These are phyloP conservation scores for Eremothecium gossypii DNA, from an alignment of 1,139 yeast genomes.

Conservation along the genomic window DNA sequence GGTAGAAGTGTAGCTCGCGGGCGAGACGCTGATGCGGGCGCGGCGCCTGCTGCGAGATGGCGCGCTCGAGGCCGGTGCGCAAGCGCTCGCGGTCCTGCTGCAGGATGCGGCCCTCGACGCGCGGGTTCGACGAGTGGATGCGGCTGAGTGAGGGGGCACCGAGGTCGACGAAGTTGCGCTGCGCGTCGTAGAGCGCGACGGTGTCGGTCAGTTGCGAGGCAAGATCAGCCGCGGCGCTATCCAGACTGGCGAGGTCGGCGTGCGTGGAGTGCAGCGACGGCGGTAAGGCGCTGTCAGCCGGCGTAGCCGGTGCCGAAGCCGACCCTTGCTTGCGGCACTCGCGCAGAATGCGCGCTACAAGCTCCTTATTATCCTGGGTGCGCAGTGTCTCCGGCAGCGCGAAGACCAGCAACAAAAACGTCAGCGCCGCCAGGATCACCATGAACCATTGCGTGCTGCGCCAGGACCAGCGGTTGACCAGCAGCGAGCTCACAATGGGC, in stretches of 20 bases:
- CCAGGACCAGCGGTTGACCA: slow-evolving; percentile 73
- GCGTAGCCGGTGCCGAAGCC: background rate
- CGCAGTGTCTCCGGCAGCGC: slow-evolving; percentile 71
- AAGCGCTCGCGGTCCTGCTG: slow-evolving; percentile 14
- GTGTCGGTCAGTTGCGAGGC: slow-evolving; percentile 12
- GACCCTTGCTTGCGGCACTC: slow-evolving; percentile 13
- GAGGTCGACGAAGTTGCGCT: slow-evolving; percentile 14
- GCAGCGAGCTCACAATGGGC: slow-evolving; percentile 75
- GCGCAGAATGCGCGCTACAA: slow-evolving; percentile 39
- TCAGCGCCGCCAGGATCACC: slow-evolving; percentile 55
- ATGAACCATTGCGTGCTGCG: slow-evolving; percentile 83
- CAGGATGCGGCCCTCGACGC: slow-evolving; percentile 19
- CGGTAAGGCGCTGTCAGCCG: background rate
- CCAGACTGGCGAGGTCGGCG: slow-evolving; percentile 20
- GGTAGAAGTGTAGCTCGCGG: slow-evolving; percentile 34
- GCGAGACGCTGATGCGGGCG: slow-evolving; percentile 14
- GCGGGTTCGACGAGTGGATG: slow-evolving; percentile 24
- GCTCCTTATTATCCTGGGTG: slow-evolving; percentile 42
- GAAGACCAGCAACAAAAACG: slow-evolving; percentile 42
- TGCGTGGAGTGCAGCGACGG: slow-evolving; percentile 8
- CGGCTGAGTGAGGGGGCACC: slow-evolving; percentile 30
- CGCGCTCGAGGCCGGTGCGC: slow-evolving; percentile 19
- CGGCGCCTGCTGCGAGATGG: slow-evolving; percentile 16
- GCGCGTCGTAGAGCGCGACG: slow-evolving; percentile 12
- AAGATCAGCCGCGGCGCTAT: slow-evolving; percentile 14